These are phyloP conservation scores for Funneliformis mosseae DNA, from an alignment of 192 early-diverging fungal species.

Conservation along the genomic window DNA sequence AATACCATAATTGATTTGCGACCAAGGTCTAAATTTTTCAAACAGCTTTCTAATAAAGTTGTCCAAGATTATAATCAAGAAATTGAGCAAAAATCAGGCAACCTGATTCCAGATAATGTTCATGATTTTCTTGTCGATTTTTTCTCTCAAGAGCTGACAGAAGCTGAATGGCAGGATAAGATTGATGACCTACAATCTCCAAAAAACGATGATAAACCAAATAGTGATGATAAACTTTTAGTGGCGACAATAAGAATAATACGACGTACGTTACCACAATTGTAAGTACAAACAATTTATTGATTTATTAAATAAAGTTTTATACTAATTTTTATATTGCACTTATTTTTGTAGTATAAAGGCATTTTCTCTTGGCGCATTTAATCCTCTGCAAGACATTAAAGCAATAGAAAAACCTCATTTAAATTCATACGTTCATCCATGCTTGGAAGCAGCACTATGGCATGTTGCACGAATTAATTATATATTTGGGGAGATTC, in stretches of 20 bases:
- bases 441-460: not conserved
- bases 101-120: not conserved
- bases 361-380: slow-evolving; percentile 11
- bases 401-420: slow-evolving; percentile 9
- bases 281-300: not conserved
- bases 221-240: not conserved
- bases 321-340: too few relatives aligned
- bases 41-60: not conserved
- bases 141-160: slow-evolving; percentile 21
- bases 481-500: slow-evolving; percentile 7
- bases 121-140: slow-evolving; percentile 7
- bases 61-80: not conserved
- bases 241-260: not conserved
- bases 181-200: not conserved
- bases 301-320: not conserved
- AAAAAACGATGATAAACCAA: not conserved
- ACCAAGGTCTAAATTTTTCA: slow-evolving; percentile 2
- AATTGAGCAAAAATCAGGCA: not conserved
- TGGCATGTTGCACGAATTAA: not conserved
- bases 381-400: not conserved
- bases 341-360: slow-evolving; percentile 20
- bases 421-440: slow-evolving; percentile 3
- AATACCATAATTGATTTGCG: not conserved
- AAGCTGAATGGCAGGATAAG: not conserved
- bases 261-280: not conserved